Conservation (phyloP, 2,329 filamentous ascomycete species). For the Pezicula radicicola region DNA sequence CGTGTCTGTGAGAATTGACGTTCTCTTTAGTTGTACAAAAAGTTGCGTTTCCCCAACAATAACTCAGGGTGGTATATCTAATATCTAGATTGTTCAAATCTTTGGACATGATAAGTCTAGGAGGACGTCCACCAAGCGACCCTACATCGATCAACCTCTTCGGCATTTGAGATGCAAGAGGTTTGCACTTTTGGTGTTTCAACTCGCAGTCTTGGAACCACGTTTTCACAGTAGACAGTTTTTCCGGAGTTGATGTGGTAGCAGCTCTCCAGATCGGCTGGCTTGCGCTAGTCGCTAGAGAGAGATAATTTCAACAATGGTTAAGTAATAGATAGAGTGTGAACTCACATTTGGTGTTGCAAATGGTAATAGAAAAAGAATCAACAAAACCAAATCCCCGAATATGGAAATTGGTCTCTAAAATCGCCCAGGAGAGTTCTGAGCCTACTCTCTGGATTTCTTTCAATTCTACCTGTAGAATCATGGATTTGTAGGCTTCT, state of each 20-base stretch:
- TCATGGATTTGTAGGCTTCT: not conserved
- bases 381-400: not conserved
- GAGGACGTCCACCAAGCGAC: not conserved
- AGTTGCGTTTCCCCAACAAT: slow-evolving; percentile 6
- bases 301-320: not conserved
- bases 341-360: not conserved
- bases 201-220: not conserved
- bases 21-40: slow-evolving; percentile 4
- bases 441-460: not conserved
- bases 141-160: not conserved
- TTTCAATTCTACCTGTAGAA: not conserved
- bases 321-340: not conserved
- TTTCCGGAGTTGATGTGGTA: not conserved
- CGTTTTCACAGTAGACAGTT: not conserved
- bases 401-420: not conserved
- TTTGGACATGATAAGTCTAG: not conserved
- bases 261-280: not conserved
- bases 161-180: not conserved
- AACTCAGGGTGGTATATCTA: slow-evolving; percentile 7
- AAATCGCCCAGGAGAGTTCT: not conserved
- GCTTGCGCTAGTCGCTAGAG: not conserved
- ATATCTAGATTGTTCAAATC: not conserved
- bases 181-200: not conserved
- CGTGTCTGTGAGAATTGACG: not conserved
- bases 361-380: not conserved